Evolutionary conservation across 257 asterid genomes (phyloP), one percentile per base, ranked within the genome.

Genomic region (Mitragyna speciosa): DNA sequence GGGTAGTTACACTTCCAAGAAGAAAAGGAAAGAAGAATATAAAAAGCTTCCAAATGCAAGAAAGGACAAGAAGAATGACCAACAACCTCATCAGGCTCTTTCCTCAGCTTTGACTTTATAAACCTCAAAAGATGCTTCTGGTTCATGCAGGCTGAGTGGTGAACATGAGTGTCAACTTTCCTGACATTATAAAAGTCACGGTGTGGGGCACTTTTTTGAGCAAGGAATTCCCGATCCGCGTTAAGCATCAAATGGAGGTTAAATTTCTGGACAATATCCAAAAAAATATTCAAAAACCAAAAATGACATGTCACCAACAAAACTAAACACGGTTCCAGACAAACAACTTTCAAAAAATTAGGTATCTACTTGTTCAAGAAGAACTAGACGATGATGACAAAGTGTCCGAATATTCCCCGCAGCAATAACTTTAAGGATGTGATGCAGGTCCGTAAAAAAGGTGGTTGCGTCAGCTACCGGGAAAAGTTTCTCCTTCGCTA

Each of bases 101-200:
- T 95, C 90, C 97, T 88, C 90, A 95, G 84, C 88, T 95, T 95
- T 12, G 98, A 93, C 84, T 95, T 95, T 49, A 95, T 95, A 83
- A 95, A 95, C 90, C 98, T 86, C 80, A 95, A 77, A 75, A 95
- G 94, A 87, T 95, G 99, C 83, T 95, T 95, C 88, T 95, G 99
- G 88, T 95, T 95, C 99, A 95, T 95, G 89, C 99, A 95, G 68
- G 99, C 99, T 30, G 99, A 95, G 88, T 95, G 99, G 86, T 95
- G 99, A 81, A 95, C 97, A 82, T 95, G 99, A 31, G 99, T 95
- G 85, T 95, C 99, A 19, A 95, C 99, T 85, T 95, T 95, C 85
- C 99, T 89, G 81, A 95, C 98, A 78, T 95, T 95, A 87, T 95
- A 95, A 81, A 95, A 95, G 89, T 95, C 99, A 76, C 99, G 92